These are phyloP conservation scores for Nakataea oryzae DNA, from an alignment of 2,329 filamentous ascomycete genomes.

Conservation along the genomic window DNA sequence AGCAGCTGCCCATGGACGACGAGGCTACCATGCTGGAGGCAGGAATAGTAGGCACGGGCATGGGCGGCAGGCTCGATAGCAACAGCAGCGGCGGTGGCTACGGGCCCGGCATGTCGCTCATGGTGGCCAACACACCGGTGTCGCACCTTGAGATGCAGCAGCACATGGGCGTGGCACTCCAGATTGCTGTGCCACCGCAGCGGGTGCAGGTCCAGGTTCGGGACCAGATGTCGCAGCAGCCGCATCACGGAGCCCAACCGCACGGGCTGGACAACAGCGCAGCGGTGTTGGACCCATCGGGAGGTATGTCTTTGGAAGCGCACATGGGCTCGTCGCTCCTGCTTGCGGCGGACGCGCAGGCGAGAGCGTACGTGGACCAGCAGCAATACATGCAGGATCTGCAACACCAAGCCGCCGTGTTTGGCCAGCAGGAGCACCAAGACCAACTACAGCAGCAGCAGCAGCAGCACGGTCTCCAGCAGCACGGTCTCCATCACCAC, in stretches of 20 bases:
- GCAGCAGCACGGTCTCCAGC: background rate
- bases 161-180: background rate
- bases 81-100: background rate
- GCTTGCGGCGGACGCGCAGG: conserved; percentile 30
- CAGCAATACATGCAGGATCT: conserved; percentile 7
- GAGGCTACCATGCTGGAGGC: background rate
- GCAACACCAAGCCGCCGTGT: conserved; percentile 2
- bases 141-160: background rate
- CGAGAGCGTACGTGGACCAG: conserved; percentile 6
- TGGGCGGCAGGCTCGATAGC: background rate
- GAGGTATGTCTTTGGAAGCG: conserved; percentile 45
- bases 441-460: conserved; percentile 1
- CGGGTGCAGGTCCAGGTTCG: conserved; percentile 4
- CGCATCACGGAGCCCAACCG: background rate
- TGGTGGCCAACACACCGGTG: background rate
- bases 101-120: background rate
- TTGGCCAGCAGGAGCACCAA: background rate
- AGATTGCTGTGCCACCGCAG: background rate
- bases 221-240: conserved; percentile 6
- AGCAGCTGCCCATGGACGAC: background rate
- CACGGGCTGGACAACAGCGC: conserved; percentile 5
- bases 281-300: conserved; percentile 10
- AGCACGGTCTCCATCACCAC: background rate
- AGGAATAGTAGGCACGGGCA: background rate
- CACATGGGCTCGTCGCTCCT: conserved; percentile 56